Evolutionary conservation across 1,284 basidiomycete genomes (phyloP), one percentile per base, ranked within the genome.

Genomic region (Fomes fomentarius): DNA sequence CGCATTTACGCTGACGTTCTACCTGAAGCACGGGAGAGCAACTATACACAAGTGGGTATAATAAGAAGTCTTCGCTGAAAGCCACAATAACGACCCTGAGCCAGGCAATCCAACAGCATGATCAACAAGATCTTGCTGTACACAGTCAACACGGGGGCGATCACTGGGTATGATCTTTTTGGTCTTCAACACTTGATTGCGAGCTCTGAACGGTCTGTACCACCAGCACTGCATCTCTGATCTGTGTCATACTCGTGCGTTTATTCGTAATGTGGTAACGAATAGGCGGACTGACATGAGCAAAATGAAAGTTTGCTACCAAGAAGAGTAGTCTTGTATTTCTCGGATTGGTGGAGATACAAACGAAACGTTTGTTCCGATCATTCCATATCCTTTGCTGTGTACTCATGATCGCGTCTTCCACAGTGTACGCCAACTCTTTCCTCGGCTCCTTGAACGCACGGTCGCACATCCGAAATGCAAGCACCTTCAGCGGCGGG

Each of bases 381-480:
- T 37, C 38, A 30, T 26, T 22, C 8, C 38, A 7, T 17, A 31
- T n/a, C 10, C 30, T 6, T 28, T 8, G n/a, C 22, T 30, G 17
- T 22, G 31, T 37, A 24, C 15, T 34, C 26, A 15, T 41, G 12
- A 11, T 10, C 10, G 15, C 21, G 17, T 19, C 47, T 30, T n/a
- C 2, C 9, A 26, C 52, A 61, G 60, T 61, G 25, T 61, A 61
- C 38, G 52, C 60, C 9, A 61, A 61, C 41, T 61, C 60, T 15
- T 49, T 61, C 39, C 52, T 61, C 21, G 60, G 60, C 11, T 58
- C 56, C 14, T 50, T 61, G 21, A 61, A 61, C 45, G 60, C 60
- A 25, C 60, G 60, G 47, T 35, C 42, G 21, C 60, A 61, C 41
- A 56, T 61, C 39, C 60, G 60, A 22, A 49, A 19, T 46, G 34